Conservation (phyloP, 2,329 filamentous ascomycete species). For the Teratosphaeria viscida region DNA sequence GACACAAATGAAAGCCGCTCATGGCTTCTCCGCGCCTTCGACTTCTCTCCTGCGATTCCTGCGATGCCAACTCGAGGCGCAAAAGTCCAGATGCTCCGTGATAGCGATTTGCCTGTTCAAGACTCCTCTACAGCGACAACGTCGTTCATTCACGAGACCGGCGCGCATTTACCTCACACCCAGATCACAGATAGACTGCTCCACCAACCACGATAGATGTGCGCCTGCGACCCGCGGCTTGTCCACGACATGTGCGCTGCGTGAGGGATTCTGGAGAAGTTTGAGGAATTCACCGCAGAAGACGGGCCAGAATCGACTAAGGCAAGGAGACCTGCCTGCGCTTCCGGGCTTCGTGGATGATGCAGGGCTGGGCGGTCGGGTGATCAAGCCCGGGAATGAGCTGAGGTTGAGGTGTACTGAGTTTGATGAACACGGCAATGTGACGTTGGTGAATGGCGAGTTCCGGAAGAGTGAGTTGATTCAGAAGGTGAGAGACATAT, state of each 20-base stretch:
- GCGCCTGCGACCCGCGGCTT: constrained; percentile 8
- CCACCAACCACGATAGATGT: constrained; percentile 13
- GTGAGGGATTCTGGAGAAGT: constrained; percentile 18
- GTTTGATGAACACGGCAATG: constrained; percentile 82
- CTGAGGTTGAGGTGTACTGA: constrained; percentile 86
- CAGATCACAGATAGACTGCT: constrained; percentile 1
- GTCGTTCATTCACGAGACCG: constrained; percentile 3
- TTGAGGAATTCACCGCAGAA: constrained; percentile 11
- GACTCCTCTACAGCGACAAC: constrained; percentile 2
- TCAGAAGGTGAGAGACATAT: constrained; percentile 48
- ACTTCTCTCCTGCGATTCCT: constrained; percentile 59
- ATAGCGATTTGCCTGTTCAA: not conserved
- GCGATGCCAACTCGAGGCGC: constrained; percentile 55
- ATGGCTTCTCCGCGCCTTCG: constrained; percentile 36
- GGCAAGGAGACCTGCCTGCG: constrained; percentile 49
- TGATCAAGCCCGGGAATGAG: constrained; percentile 72
- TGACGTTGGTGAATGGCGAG: constrained; percentile 85
- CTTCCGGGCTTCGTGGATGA: constrained; percentile 46
- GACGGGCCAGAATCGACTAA: constrained; percentile 24
- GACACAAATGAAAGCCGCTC: constrained; percentile 14
- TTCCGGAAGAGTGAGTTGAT: constrained; percentile 98
- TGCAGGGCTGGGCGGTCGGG: constrained; percentile 51
- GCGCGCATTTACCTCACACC: not conserved
- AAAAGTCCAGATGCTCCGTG: not conserved
- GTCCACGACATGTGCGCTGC: constrained; percentile 7